Evolutionary conservation across 345 rosid genomes (phyloP).

Genomic region (Brassica napus): DNA sequence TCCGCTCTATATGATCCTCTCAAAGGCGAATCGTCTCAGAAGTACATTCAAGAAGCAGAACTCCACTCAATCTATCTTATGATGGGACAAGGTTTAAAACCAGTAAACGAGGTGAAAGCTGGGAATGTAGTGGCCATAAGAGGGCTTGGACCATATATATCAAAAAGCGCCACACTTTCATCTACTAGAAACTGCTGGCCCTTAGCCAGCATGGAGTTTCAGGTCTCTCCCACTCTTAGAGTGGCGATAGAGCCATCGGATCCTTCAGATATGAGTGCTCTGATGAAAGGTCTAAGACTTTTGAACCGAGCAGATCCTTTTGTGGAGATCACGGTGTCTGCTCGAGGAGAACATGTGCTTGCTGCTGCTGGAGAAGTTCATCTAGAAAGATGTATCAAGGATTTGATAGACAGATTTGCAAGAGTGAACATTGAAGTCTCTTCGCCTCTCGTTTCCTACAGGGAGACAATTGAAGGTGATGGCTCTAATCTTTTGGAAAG

Average conservation of each 20-base stretch:
- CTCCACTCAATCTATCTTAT: slow-evolving; percentile 83
- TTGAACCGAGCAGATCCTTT: slow-evolving; percentile 92
- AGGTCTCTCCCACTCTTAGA: slow-evolving; percentile 86
- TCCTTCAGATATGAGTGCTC: slow-evolving; percentile 76
- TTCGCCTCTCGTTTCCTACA: slow-evolving; percentile 86
- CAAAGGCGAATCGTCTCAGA: slow-evolving; percentile 66
- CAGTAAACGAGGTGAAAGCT: slow-evolving; percentile 75
- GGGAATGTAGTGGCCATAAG: slow-evolving; percentile 88
- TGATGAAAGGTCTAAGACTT: slow-evolving; percentile 85
- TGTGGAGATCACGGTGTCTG: slow-evolving; percentile 85
- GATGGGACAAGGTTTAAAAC: slow-evolving; percentile 95
- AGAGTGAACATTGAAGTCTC: slow-evolving; percentile 84
- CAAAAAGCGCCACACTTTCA: slow-evolving; percentile 91
- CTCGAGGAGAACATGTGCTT: slow-evolving; percentile 91
- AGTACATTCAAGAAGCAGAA: slow-evolving; percentile 83
- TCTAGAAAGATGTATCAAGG: slow-evolving; percentile 86
- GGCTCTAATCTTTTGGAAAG: slow-evolving; percentile 58
- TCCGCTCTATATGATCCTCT: slow-evolving; percentile 83
- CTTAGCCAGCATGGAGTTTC: slow-evolving; percentile 89
- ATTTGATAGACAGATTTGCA: slow-evolving; percentile 89
- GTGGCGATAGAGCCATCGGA: slow-evolving; percentile 95
- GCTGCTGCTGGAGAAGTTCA: slow-evolving; percentile 98
- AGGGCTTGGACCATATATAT: slow-evolving; percentile 90
- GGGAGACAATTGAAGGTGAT: slow-evolving; percentile 82
- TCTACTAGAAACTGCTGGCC: slow-evolving; percentile 92